Evolutionary conservation across 768 basidiomycete genomes (phyloP).

Genomic region (Mycena venus): DNA sequence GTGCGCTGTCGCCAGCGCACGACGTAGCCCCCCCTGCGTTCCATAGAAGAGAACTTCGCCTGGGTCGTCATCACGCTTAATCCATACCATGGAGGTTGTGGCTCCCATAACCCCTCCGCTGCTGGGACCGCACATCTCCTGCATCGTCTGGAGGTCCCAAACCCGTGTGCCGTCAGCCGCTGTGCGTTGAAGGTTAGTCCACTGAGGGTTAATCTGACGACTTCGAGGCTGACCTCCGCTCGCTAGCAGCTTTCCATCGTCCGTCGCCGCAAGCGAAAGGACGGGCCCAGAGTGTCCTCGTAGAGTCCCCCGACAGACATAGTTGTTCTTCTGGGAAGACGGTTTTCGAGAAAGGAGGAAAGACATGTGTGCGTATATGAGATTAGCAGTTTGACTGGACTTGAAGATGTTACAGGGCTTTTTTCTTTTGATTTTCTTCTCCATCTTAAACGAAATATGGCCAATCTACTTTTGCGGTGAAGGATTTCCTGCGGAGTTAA

Average conservation of each 20-base stretch:
- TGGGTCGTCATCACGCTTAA: conserved; percentile 17
- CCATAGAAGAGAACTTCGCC: conserved; percentile 24
- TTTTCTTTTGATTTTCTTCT: too few species aligned
- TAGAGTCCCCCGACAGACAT: background rate
- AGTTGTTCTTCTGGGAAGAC: background rate
- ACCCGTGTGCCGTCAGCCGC: conserved; percentile 27
- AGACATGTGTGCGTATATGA: background rate
- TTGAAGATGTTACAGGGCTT: too few species aligned
- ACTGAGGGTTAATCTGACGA: background rate
- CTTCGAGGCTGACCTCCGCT: conserved; percentile 10
- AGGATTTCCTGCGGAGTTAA: too few species aligned
- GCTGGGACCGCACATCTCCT: background rate
- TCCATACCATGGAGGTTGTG: conserved; percentile 22
- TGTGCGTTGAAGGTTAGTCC: background rate
- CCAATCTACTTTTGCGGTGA: too few species aligned
- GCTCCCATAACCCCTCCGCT: background rate
- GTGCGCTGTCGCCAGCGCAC: conserved; percentile 18
- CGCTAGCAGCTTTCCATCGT: conserved; percentile 9
- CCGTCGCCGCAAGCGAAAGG: background rate
- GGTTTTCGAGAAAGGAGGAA: background rate
- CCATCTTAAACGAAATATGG: too few species aligned
- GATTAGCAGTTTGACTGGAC: background rate
- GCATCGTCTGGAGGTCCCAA: conserved; percentile 22
- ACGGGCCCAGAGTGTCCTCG: background rate
- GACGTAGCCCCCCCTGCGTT: conserved; percentile 15